These are phyloP conservation scores for Pleurotus djamor DNA, from an alignment of 768 basidiomycete species.

Conservation along the genomic window DNA sequence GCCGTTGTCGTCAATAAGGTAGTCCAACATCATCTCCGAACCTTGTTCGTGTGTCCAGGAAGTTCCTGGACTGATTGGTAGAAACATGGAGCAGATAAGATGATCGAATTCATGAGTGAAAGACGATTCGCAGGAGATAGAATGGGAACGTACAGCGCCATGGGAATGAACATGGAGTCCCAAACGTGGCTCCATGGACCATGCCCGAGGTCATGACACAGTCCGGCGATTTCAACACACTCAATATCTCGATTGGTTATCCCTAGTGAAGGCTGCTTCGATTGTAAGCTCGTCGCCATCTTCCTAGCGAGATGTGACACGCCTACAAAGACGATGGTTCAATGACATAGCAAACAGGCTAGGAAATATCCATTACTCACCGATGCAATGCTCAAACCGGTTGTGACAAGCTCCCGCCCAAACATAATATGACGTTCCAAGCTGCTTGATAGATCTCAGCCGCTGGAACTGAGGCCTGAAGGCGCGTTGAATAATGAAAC, in stretches of 20 bases:
- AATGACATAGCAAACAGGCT: neutral
- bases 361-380: conserved; percentile 29
- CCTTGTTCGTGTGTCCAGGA: conserved; percentile 78
- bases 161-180: conserved; percentile 72
- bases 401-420: conserved; percentile 81
- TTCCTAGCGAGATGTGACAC: conserved; percentile 70
- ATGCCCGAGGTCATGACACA: conserved; percentile 85
- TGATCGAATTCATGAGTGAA: neutral
- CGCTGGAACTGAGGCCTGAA: conserved; percentile 74
- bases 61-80: conserved; percentile 33
- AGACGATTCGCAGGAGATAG: neutral
- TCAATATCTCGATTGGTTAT: conserved; percentile 72
- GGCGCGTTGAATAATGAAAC: conserved; percentile 6
- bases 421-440: conserved; percentile 73
- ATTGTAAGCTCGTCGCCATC: conserved; percentile 56
- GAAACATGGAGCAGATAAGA: neutral
- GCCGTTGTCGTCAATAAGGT: conserved; percentile 54
- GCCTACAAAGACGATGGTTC: conserved; percentile 37
- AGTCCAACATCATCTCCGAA: conserved; percentile 82
- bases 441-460: conserved; percentile 74
- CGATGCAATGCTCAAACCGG: conserved; percentile 83
- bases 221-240: conserved; percentile 77
- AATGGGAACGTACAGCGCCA: conserved; percentile 46
- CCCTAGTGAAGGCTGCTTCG: conserved; percentile 55
- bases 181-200: conserved; percentile 88